Evolutionary conservation across 768 basidiomycete species (phyloP), one percentile per base, ranked within the genome.

Genomic region (Cystofilobasidium macerans): DNA sequence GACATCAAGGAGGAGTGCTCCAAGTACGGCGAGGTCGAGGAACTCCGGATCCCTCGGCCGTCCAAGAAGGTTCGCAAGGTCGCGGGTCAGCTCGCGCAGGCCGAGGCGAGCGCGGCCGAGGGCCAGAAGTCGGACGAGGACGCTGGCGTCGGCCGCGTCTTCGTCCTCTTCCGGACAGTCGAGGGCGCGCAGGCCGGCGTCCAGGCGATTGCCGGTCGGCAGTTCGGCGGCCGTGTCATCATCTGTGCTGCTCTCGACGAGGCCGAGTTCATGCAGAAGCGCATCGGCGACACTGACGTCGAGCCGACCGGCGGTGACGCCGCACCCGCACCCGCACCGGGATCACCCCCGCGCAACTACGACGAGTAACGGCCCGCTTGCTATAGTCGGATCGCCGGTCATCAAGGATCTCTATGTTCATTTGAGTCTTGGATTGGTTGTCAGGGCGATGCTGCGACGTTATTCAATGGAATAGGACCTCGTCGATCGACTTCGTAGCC

Each of bases 141-240:
- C 35, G 81, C 87, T 1, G 95, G 94, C 61, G 90, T 99, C 26
- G 94, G 95, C 48, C 82, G 92, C 58, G 95, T 99, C 18, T 98
- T 94, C 75, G 92, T 99, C 69, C 87, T 89, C 78, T 99, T 87
- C 74, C 72, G 71, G 54, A 80, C 85, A 26, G 75, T 85, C 30
- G 79, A 79, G 18, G 79, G 82, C 53, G 89, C 90, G 22, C 79
- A 80, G 38, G 78, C 75, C 65, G 95, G 88, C 28, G 81, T 98
- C 75, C 87, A 87, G 75, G 83, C 85, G 45, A 81, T 99, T 67
- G 95, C 94, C 35, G 95, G 94, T 40, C 81, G 53, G 75, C 75
- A 77, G 67, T 78, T 78, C 62, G 77, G 73, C 11, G 76, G 76
- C 5, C 47, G 61, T 28, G 40, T 32, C 22, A 62, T 68, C 28